phyloP scores from a whole-genome alignment of 139 green algal genomes.

The Limnomonas spitsbergensis region DNA sequence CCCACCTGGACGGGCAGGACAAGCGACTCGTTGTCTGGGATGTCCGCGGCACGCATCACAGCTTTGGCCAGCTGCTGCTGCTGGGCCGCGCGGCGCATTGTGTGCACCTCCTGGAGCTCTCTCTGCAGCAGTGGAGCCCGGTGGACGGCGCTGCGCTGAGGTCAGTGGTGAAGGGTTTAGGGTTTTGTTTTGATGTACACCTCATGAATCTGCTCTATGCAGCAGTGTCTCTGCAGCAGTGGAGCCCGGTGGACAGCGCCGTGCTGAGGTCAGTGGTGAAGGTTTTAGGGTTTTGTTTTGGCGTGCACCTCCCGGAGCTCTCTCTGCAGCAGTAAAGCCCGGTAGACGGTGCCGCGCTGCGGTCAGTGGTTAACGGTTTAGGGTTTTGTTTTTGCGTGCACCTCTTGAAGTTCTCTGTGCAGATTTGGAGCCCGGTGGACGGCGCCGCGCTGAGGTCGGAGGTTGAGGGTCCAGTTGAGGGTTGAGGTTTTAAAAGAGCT shows the following conservation, averaged over 20 bases:
- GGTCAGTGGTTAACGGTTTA: not conserved
- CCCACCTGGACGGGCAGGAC: not conserved
- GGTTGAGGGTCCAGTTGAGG: not conserved
- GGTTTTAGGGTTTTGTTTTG: not conserved
- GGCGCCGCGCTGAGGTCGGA: not conserved
- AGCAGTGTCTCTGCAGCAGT: not conserved
- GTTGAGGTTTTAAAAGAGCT: not conserved
- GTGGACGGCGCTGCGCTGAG: not conserved
- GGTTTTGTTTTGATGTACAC: not conserved
- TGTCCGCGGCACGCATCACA: not conserved
- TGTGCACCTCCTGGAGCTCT: not conserved
- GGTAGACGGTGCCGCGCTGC: not conserved
- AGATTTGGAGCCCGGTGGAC: not conserved
- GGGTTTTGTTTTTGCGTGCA: not conserved
- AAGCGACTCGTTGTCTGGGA: constrained; percentile 11
- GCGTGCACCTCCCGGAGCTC: not conserved
- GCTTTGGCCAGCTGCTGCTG: constrained; percentile 14
- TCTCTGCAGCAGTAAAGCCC: not conserved
- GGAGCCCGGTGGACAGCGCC: not conserved
- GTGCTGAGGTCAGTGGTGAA: not conserved
- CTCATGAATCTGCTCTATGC: not conserved
- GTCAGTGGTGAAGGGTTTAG: not conserved
- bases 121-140: not conserved
- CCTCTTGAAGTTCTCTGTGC: not conserved
- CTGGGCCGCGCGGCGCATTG: constrained; percentile 1